Percentiles rank a stretch among this genome's conserved stretches.
Evolutionary conservation across 768 basidiomycete species (phyloP).

Genomic region (Pleurotus salmoneostramineus): DNA sequence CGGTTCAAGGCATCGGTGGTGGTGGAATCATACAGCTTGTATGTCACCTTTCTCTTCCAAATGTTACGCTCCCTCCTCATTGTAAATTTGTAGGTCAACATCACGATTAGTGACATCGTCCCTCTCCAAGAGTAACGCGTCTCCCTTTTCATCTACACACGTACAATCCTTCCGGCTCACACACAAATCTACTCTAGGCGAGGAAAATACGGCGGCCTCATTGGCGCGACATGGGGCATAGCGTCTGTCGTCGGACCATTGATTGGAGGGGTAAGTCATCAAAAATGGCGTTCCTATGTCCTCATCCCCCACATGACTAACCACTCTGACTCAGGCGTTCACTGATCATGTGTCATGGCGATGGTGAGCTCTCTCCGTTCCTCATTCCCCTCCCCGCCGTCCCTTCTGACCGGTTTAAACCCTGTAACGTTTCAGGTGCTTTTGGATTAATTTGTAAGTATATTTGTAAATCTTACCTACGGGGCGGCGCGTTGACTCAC

Average conservation of each 20-base stretch:
- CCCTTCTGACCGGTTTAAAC: neutral
- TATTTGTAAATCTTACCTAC: neutral
- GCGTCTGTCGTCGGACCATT: constrained; percentile 74
- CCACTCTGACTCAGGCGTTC: constrained; percentile 40
- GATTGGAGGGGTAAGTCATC: constrained; percentile 72
- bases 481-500: neutral
- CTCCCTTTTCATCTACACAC: neutral
- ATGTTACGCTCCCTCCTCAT: no score
- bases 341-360: constrained; percentile 77
- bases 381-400: neutral
- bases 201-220: constrained; percentile 71
- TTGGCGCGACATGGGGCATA: constrained; percentile 81
- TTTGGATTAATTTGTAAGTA: constrained; percentile 69
- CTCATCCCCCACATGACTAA: neutral
- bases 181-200: constrained; percentile 39
- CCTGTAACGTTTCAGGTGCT: constrained; percentile 44
- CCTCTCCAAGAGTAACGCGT: constrained; percentile 69
- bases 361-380: constrained; percentile 42
- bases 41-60: constrained; percentile 7
- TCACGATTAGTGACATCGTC: constrained; percentile 81
- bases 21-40: constrained; percentile 76
- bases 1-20: constrained; percentile 81
- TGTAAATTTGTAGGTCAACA: constrained; percentile 60
- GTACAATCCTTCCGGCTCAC: constrained; percentile 1
- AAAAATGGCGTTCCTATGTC: neutral